Base-by-base conservation (phyloP, 805 yeast genomes). In the Debaryomyces hansenii region DNA sequence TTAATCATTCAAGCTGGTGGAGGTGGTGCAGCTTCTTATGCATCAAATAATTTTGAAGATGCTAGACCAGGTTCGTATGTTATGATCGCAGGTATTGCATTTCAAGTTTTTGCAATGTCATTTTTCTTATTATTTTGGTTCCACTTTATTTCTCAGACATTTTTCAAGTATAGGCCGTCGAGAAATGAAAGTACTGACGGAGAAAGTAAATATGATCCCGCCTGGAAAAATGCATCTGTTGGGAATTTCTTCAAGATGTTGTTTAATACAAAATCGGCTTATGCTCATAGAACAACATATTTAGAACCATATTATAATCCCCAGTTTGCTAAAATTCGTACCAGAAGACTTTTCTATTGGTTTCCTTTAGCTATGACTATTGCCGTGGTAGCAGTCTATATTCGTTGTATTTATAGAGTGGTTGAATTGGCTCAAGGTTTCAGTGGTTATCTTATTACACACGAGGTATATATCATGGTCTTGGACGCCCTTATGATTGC, bases 361-460 rank as follows among this genome's bases (percentile, higher is more conserved):
- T 62, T 59, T 55, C 74, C 74, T 4, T 52, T 68, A 31, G 74
- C 65, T 0, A 53, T 71, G 16, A 62, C 72, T 3, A 15, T 54
- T 4, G 62, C 72, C 0, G 73, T 70, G 2, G 4, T 64, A 11
- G 57, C 55, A 20, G 60, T 70, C 42, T 70, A 68, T 51, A 65
- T 68, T 43, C 57, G 69, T 43, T 66, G 71, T 49, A 52, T 69
- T 16, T 72, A 71, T 51, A 60, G 76, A 56, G 73, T 70, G 35
- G 70, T 69, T 8, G 75, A 72, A 48, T 60, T 72, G 48, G 57
- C 68, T 12, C 60, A 69, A 47, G 75, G 76, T 6, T 71, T 66
- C 54, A 20, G 37, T 3, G 76, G 76, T 4, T 68, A 63, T 49
- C 59, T 71, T 44, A 60, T 68, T 31, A 50, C 55, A 1, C 70